Evolutionary conservation across 306 rosid genomes (phyloP).

Genomic region (Herpetospermum pedunculosum): DNA sequence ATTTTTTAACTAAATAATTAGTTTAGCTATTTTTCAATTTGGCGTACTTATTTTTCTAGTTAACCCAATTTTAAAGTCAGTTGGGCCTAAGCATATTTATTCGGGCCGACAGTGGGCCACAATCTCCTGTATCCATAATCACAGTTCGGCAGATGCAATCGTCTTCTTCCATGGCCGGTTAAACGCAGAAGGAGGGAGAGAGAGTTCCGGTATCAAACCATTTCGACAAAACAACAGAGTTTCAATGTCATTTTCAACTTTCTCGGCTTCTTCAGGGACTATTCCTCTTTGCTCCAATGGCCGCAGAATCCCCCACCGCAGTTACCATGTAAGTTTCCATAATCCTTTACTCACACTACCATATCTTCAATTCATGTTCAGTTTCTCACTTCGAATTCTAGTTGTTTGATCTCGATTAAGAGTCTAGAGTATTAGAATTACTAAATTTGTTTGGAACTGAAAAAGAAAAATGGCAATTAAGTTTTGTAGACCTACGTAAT

Average conservation of each 20-base stretch:
- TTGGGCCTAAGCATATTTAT: neutral
- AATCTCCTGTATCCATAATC: neutral
- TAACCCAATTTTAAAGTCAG: too few relatives aligned
- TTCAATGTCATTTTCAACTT: neutral
- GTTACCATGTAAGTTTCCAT: neutral
- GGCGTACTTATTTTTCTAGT: too few relatives aligned
- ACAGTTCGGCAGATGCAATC: neutral
- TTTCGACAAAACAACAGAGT: neutral
- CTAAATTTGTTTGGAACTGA: neutral
- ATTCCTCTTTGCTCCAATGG: neutral
- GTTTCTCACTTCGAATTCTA: neutral
- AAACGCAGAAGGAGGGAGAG: neutral
- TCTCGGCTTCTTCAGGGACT: neutral
- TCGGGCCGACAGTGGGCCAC: neutral
- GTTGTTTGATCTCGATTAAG: neutral
- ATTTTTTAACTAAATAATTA: too few relatives aligned
- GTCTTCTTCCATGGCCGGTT: neutral
- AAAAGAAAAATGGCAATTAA: neutral
- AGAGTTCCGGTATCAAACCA: neutral
- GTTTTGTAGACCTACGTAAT: neutral
- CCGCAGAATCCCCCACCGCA: slow-evolving; percentile 2
- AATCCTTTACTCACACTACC: neutral
- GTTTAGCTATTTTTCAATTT: too few relatives aligned
- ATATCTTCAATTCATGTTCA: neutral
- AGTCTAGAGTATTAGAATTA: neutral